phyloP scores from a whole-genome alignment of 179 eudicot species.

The Silene noctiflora region DNA sequence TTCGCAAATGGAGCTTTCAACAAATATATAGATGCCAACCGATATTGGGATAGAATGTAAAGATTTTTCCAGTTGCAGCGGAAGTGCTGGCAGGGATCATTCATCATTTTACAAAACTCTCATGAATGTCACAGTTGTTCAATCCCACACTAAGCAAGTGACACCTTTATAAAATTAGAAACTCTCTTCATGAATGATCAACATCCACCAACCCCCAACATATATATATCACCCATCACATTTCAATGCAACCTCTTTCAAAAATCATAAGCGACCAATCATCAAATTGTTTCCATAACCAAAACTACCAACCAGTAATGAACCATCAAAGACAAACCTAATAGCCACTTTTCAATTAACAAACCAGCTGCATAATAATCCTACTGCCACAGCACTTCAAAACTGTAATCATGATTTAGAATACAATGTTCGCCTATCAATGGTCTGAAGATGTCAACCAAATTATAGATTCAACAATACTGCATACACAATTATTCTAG shows the following conservation, averaged over 20 bases:
- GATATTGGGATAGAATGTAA: constrained; percentile 50
- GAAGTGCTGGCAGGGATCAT: constrained; percentile 43
- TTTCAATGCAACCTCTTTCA: constrained; percentile 19
- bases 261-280: constrained; percentile 9
- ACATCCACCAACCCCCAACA: constrained; percentile 13
- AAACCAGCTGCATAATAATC: neutral
- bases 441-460: neutral
- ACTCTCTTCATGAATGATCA: constrained; percentile 24
- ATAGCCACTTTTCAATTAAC: neutral
- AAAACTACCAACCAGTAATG: neutral
- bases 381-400: neutral
- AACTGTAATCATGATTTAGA: neutral
- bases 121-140: constrained; percentile 30
- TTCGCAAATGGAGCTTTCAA: constrained; percentile 84
- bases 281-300: constrained; percentile 8
- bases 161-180: constrained; percentile 23
- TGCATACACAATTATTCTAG: neutral
- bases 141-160: constrained; percentile 32
- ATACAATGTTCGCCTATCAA: neutral
- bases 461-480: neutral
- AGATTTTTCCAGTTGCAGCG: constrained; percentile 57
- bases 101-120: constrained; percentile 41
- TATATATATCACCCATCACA: constrained; percentile 25
- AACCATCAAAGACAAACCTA: constrained; percentile 2
- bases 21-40: constrained; percentile 72